Percentiles rank a stretch among this genome's conserved stretches.
Conservation (phyloP, 768 basidiomycete genomes). For the Macrolepiota fuliginosa region DNA sequence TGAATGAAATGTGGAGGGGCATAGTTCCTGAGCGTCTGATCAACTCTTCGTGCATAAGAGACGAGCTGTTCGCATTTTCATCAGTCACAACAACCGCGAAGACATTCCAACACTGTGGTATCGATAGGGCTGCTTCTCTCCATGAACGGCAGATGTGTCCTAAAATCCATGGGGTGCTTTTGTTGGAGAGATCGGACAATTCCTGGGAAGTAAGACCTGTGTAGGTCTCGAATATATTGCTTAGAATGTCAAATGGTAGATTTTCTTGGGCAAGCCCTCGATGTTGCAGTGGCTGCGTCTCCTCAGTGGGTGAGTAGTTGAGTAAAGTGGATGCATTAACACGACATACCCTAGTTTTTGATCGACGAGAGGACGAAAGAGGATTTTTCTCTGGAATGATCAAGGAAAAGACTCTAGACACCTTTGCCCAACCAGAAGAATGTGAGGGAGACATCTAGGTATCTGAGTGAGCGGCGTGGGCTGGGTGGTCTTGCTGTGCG, state of each 20-base stretch:
- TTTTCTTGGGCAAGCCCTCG: background rate
- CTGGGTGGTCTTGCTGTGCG: background rate
- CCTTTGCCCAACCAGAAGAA: background rate
- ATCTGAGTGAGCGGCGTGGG: background rate
- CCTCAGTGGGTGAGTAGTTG: background rate
- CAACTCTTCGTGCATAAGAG: background rate
- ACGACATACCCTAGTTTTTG: background rate
- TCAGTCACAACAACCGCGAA: background rate
- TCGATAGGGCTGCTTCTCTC: background rate
- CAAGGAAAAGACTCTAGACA: background rate
- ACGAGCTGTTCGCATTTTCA: background rate
- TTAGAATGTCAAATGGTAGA: background rate
- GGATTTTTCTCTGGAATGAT: background rate
- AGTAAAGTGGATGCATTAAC: background rate
- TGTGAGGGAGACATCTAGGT: background rate
- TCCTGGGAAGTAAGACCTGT: background rate
- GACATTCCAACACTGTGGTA: background rate
- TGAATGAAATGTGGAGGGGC: background rate
- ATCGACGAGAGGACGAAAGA: background rate
- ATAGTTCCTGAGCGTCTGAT: background rate
- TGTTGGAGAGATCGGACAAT: background rate
- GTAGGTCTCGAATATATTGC: background rate
- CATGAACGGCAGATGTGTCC: slow-evolving; percentile 4
- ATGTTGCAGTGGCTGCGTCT: background rate
- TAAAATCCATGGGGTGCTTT: background rate